Evolutionary conservation across 257 asterid genomes (phyloP), one percentile per base, ranked within the genome.

Genomic region (Fraxinus anomala): DNA sequence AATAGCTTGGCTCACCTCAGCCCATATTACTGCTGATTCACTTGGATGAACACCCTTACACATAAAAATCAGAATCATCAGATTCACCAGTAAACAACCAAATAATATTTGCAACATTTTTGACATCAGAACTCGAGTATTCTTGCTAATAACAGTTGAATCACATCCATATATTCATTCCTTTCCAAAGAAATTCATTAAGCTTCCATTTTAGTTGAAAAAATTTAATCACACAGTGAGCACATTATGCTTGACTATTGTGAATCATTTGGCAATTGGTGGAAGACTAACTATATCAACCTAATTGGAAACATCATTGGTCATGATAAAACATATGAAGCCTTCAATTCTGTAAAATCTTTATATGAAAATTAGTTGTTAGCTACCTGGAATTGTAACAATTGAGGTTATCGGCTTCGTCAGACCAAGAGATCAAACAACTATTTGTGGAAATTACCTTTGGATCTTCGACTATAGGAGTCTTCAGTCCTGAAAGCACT

Each of bases 1-100:
- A 26, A 94, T 92, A 34, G 89, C 88, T 75, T 73, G 75, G 85
- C 88, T 89, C 77, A 92, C 89, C 39, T 89, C 91, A 1, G 79
- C 86, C 98, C 97, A 94, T 19, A 91, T 92, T 2, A 89, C 77
- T 7, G 92, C 23, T 24, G 98, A 92, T 78, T 94, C 98, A 28
- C 80, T 87, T 49, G 73, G 56, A 31, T 30, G 28, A 33, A 92
- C 78, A 11, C 83, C 94, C 97, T 92, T 80, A 23, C 73, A 31
- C 73, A 31, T 24, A 23, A 63, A n/a, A 10, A 63, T 63, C 68
- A 24, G 31, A 63, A 56, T 23, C 26, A 63, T 63, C 68, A 24
- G 31, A 63, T n/a, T 23, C 26, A 56, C 26, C 0, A 44, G 19
- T 40, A 40, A 40, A 40, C 14, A 40, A 8, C 14, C 14, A 8